Conservation (phyloP, 1,284 basidiomycete species). For the Marasmius tenuissimus region DNA sequence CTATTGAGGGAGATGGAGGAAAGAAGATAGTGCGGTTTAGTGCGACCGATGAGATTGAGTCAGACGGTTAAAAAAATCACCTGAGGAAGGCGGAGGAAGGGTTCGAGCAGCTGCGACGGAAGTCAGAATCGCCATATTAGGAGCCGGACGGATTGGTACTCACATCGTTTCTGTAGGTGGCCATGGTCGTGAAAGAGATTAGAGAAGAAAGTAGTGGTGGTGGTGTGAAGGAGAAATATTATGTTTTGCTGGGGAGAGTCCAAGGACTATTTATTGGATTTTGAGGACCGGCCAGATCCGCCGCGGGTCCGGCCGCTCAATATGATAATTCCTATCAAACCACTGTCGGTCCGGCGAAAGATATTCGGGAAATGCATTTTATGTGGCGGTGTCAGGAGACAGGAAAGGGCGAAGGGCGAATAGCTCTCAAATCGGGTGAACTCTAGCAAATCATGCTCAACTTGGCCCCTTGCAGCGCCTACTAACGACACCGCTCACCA, state of each 20-base stretch:
- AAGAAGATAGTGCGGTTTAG: neutral
- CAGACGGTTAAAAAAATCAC: neutral
- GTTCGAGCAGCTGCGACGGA: constrained; percentile 60
- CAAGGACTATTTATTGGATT: neutral
- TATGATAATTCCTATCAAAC: neutral
- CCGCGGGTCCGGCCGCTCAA: neutral
- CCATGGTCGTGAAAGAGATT: neutral
- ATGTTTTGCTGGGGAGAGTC: no score
- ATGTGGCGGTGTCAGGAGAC: no score
- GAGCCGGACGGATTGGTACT: constrained; percentile 11
- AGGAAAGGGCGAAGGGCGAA: no score
- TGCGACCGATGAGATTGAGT: neutral
- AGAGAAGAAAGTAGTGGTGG: constrained; percentile 2
- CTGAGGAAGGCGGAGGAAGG: constrained; percentile 83
- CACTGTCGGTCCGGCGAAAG: neutral
- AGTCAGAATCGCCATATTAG: constrained; percentile 65
- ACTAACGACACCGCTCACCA: neutral
- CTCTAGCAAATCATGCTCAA: neutral
- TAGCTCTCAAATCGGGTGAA: no score
- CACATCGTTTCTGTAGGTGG: constrained; percentile 11
- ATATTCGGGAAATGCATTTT: no score
- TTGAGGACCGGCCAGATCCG: neutral
- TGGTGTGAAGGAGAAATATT: neutral
- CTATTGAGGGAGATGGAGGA: constrained; percentile 10
- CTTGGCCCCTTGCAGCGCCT: neutral